phyloP scores from a whole-genome alignment of 495 filamentous ascomycete species.

The Annulohypoxylon maeteangense region DNA sequence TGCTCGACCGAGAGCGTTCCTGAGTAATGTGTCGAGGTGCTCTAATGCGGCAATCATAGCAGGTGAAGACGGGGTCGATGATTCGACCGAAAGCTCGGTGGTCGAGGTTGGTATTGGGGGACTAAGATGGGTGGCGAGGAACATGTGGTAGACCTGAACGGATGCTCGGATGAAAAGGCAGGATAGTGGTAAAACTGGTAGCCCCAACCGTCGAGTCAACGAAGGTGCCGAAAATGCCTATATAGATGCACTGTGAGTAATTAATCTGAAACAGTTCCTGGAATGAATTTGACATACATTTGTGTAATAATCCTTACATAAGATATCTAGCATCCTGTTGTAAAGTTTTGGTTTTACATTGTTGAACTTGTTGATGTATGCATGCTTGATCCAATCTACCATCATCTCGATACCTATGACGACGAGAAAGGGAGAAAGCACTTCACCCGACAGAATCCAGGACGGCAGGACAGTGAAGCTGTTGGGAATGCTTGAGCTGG shows the following conservation, averaged over 20 bases:
- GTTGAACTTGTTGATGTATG: constrained; percentile 98
- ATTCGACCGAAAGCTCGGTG: constrained; percentile 67
- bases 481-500: constrained; percentile 76
- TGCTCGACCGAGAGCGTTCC: constrained; percentile 74
- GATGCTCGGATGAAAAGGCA: constrained; percentile 96
- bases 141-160: constrained; percentile 98
- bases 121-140: constrained; percentile 85
- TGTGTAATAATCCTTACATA: constrained; percentile 97
- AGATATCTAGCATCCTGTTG: constrained; percentile 85
- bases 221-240: constrained; percentile 86
- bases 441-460: constrained; percentile 79
- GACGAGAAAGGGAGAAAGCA: constrained; percentile 89
- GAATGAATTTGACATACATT: constrained; percentile 64
- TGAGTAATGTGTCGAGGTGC: constrained; percentile 78
- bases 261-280: neutral
- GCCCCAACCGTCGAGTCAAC: constrained; percentile 86
- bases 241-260: constrained; percentile 18
- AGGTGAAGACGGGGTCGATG: constrained; percentile 66
- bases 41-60: constrained; percentile 77
- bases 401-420: constrained; percentile 96
- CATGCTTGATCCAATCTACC: constrained; percentile 97
- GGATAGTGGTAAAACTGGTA: constrained; percentile 91
- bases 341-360: constrained; percentile 92
- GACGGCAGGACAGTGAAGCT: constrained; percentile 89
- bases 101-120: constrained; percentile 76